Conservation (phyloP, 2,329 filamentous ascomycete species). For the Fonsecaea monophora region DNA sequence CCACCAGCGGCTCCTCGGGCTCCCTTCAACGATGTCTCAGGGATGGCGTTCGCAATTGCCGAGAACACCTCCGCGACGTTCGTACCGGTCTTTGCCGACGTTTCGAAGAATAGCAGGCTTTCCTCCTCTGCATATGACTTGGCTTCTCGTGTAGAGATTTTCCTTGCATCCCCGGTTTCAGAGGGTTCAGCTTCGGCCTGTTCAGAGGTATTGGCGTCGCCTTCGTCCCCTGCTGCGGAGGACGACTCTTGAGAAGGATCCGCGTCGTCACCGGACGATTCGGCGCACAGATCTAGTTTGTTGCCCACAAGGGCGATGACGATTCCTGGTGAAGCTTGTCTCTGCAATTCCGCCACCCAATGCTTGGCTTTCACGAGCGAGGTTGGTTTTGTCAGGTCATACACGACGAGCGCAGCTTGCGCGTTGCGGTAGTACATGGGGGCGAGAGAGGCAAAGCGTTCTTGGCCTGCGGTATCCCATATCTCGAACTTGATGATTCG, state of each 20-base stretch:
- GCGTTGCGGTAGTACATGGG: slow-evolving; percentile 99
- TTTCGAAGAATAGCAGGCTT: slow-evolving; percentile 93
- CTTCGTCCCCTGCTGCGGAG: slow-evolving; percentile 52
- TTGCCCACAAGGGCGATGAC: slow-evolving; percentile 97
- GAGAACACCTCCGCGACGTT: slow-evolving; percentile 97
- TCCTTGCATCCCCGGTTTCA: slow-evolving; percentile 76
- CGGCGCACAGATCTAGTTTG: slow-evolving; percentile 85
- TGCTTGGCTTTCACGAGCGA: slow-evolving; percentile 97
- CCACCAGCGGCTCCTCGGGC: slow-evolving; percentile 63
- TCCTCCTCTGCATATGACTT: slow-evolving; percentile 95
- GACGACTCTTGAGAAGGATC: slow-evolving; percentile 32
- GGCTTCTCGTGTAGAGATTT: slow-evolving; percentile 89
- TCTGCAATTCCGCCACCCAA: slow-evolving; percentile 97
- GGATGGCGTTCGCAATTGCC: slow-evolving; percentile 96
- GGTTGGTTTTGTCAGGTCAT: slow-evolving; percentile 96
- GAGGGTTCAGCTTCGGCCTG: slow-evolving; percentile 62
- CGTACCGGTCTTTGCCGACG: slow-evolving; percentile 92
- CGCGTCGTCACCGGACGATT: slow-evolving; percentile 55
- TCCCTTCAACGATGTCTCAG: slow-evolving; percentile 92
- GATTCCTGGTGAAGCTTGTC: slow-evolving; percentile 93
- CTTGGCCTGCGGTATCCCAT: slow-evolving; percentile 98
- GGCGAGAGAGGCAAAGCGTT: slow-evolving; percentile 93
- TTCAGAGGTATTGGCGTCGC: slow-evolving; percentile 3
- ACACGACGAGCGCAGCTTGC: slow-evolving; percentile 95
- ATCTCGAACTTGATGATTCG: slow-evolving; percentile 93